Base-by-base conservation (phyloP, 805 yeast genomes). In the Saturnispora quitensis region DNA sequence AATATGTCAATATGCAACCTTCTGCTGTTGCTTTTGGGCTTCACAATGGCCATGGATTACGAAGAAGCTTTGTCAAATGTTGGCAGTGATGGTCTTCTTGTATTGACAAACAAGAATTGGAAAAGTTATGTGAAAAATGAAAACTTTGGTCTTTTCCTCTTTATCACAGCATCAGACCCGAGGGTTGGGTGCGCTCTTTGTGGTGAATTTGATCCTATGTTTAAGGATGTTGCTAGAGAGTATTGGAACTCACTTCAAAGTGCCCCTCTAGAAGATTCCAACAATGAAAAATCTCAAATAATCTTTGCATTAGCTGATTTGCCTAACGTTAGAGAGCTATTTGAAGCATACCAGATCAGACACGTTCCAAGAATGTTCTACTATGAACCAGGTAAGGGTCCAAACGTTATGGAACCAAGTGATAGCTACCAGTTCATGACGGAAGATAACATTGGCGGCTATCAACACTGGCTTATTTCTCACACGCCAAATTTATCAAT, bases 111-210 rank as follows among this genome's bases (percentile, higher is more conserved):
- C 60, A 67, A 66, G 45, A 87, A 82, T 63, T 86, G 71, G 62
- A 73, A 78, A 56, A 66, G 69, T 15, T 62, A 83, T 20, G 68
- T 88, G 51, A 69, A 69, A 25, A 87, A 88, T 4, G 77, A 76
- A 40, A 89, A 88, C 60, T 81, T 79, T 65, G 75, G 84, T 38
- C 62, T 86, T n/a, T 73, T 86, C 12, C 60, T 81, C 33, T 73
- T 84, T 51, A 68, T 91, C 55, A 86, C 97, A 0, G 89, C 97
- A 2, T 77, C 83, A 9, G 75, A 82, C 47, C 74, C 88, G 1
- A 78, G 79, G 55, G 77, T 90, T 62, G 87, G 86, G 12, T 93
- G 99, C 70, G 71, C 72, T 1, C 71, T 86, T 48, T 93, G 99
- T 74, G 59, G 70, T 9, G 80, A 82, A 43, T 76, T 86, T 59